Evolutionary conservation across 2,329 filamentous ascomycete genomes (phyloP), one percentile per base, ranked within the genome.

Genomic region (Dactylellina drechsleri): DNA sequence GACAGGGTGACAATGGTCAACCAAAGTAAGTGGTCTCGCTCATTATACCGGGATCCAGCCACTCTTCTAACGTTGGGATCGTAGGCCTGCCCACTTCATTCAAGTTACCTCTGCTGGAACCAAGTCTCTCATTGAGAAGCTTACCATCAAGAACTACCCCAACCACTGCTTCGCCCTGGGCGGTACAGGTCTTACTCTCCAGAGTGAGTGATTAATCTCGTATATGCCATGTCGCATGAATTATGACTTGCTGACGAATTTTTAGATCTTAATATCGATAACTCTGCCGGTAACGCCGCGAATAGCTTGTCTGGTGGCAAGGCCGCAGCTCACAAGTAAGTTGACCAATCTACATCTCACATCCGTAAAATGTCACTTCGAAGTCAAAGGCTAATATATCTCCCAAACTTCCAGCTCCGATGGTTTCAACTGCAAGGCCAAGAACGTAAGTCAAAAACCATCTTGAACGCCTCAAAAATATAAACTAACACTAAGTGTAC

Each of bases 241-340:
- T 8, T 26, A 16, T 18, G 2, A 13, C 20, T 52, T 7, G 23
- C 49, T 18, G 12, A 12, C 20, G 13, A 18, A 5, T 13, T 52
- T 2, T 2, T 26, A 52, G 49, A 52, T 13, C 16, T 52, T 16
- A 23, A 20, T 2, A 26, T 52, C 3, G 49, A 52, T 13, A 52
- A 52, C 20, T 52, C 49, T 52, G 49, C 49, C 10, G 49, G 49
- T 52, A 52, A 20, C 49, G 49, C 49, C n/a, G n/a, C 49, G 20
- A 52, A 52, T 16, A 52, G 49, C 49, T 52, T 52, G 49, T 52
- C 49, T 18, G 49, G 49, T 13, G 49, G 49, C 1, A 52, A 52
- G 20, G 49, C 49, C 20, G 49, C 49, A 7, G 49, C 49, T 18
- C 49, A 52, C 49, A 52, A 52, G 49, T 52, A 52, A 52, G 49